Percentiles rank a stretch among this genome's conserved stretches.
These are phyloP conservation scores for Apophysomyces sp. DNA, from an alignment of 371 early-diverging fungal genomes.

Conservation along the genomic window DNA sequence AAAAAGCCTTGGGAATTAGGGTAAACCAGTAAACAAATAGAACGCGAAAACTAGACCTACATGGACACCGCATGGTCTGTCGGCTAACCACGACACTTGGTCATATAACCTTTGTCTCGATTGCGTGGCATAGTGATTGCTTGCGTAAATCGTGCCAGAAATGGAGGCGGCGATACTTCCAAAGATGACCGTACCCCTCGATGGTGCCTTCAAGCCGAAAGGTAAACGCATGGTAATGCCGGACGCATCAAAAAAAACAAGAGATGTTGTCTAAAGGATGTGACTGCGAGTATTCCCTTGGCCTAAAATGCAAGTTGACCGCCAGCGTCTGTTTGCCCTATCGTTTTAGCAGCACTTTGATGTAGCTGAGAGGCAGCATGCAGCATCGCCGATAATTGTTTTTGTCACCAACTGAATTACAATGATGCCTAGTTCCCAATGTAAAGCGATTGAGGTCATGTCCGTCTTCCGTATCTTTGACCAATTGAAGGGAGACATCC, in stretches of 20 bases:
- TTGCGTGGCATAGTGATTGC: slow-evolving; percentile 50
- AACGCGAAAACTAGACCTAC: slow-evolving; percentile 16
- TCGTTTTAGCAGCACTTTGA: too few relatives aligned
- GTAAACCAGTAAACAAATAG: background rate
- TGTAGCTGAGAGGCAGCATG: too few relatives aligned
- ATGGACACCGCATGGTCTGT: slow-evolving; percentile 59
- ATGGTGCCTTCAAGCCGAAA: slow-evolving; percentile 49
- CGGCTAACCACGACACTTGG: slow-evolving; percentile 56
- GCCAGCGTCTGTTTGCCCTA: too few relatives aligned
- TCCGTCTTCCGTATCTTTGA: too few relatives aligned
- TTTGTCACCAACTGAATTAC: too few relatives aligned
- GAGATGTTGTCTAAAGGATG: background rate
- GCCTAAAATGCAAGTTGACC: too few relatives aligned
- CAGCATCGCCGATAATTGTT: too few relatives aligned
- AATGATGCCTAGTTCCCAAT: too few relatives aligned
- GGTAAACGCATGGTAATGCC: slow-evolving; percentile 15
- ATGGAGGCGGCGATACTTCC: slow-evolving; percentile 46
- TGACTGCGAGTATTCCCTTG: background rate
- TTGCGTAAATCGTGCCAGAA: slow-evolving; percentile 52
- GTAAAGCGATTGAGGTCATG: too few relatives aligned
- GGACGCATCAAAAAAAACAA: background rate
- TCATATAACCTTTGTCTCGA: slow-evolving; percentile 46
- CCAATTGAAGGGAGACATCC: too few relatives aligned
- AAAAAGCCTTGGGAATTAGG: background rate
- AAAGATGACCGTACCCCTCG: slow-evolving; percentile 61